phyloP scores from a whole-genome alignment of 306 rosid genomes.

The Pterocarpus macrocarpus region DNA sequence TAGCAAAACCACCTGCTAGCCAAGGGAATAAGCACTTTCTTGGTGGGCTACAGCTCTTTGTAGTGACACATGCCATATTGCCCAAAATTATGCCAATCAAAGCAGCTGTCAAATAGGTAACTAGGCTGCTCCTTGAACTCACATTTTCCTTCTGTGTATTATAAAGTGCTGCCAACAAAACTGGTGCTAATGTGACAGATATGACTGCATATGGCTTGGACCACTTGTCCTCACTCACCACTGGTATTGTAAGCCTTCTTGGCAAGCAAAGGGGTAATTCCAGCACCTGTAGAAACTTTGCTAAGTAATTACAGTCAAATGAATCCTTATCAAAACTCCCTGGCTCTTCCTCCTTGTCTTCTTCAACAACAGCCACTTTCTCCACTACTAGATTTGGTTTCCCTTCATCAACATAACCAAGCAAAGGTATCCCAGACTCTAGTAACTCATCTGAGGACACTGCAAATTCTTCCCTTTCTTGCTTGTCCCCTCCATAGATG shows the following conservation, averaged over 20 bases:
- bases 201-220: slow-evolving; percentile 73
- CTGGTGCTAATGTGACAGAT: slow-evolving; percentile 76
- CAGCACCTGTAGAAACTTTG: slow-evolving; percentile 41
- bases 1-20: slow-evolving; percentile 74
- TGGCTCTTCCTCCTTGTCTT: slow-evolving; percentile 22
- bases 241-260: slow-evolving; percentile 81
- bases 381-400: neutral
- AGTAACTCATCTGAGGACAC: slow-evolving; percentile 35
- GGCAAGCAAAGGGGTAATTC: slow-evolving; percentile 82
- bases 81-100: slow-evolving; percentile 67
- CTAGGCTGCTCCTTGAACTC: slow-evolving; percentile 39
- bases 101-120: slow-evolving; percentile 49
- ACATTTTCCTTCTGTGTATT: slow-evolving; percentile 52
- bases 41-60: slow-evolving; percentile 69
- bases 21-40: slow-evolving; percentile 66
- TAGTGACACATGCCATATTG: slow-evolving; percentile 59
- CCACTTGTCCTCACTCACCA: slow-evolving; percentile 77
- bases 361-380: slow-evolving; percentile 23
- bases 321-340: neutral
- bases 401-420: slow-evolving; percentile 58
- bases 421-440: slow-evolving; percentile 52
- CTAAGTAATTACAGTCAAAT: slow-evolving; percentile 20
- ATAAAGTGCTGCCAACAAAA: slow-evolving; percentile 60
- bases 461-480: neutral
- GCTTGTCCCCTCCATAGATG: slow-evolving; percentile 36